Percentiles rank a stretch among this genome's conserved stretches.
These are phyloP conservation scores for Novymonas esmeraldas DNA, from an alignment of 208 protist genomes.

Conservation along the genomic window DNA sequence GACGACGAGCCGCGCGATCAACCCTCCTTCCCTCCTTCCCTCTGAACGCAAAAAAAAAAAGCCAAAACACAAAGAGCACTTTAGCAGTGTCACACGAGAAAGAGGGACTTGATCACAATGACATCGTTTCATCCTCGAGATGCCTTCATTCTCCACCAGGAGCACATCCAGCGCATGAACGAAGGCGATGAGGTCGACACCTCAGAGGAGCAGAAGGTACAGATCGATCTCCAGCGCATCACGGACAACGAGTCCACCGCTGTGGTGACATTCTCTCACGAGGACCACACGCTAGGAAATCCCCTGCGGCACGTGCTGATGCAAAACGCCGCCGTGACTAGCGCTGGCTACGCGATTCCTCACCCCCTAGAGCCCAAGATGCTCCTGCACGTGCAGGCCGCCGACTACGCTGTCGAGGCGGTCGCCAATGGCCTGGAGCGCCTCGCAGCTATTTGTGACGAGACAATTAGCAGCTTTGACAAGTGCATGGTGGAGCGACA, in stretches of 20 bases:
- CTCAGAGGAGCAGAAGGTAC: conserved; percentile 88
- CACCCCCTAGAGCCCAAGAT: conserved; percentile 95
- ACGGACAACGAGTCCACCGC: conserved; percentile 76
- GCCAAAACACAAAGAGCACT: too few species aligned
- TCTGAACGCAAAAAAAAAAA: too few species aligned
- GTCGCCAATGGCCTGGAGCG: conserved; percentile 80
- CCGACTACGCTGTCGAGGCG: conserved; percentile 88
- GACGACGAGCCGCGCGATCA: too few species aligned
- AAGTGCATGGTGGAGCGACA: conserved; percentile 55
- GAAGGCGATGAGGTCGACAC: conserved; percentile 92
- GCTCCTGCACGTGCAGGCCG: conserved; percentile 90
- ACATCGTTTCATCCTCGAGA: conserved; percentile 74
- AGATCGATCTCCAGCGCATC: conserved; percentile 85
- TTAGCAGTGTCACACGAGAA: neutral
- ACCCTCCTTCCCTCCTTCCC: too few species aligned
- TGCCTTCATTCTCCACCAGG: conserved; percentile 88
- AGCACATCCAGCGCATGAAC: conserved; percentile 86
- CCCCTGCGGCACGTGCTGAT: conserved; percentile 92
- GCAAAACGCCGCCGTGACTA: conserved; percentile 89
- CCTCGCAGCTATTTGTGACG: conserved; percentile 81
- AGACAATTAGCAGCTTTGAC: conserved; percentile 78
- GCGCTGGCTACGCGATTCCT: conserved; percentile 92
- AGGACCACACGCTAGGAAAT: conserved; percentile 94
- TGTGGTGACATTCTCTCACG: conserved; percentile 87
- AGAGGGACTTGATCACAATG: conserved; percentile 43